Evolutionary conservation across 2,329 filamentous ascomycete species (phyloP), one percentile per base, ranked within the genome.

Genomic region (Exophiala aquamarina): DNA sequence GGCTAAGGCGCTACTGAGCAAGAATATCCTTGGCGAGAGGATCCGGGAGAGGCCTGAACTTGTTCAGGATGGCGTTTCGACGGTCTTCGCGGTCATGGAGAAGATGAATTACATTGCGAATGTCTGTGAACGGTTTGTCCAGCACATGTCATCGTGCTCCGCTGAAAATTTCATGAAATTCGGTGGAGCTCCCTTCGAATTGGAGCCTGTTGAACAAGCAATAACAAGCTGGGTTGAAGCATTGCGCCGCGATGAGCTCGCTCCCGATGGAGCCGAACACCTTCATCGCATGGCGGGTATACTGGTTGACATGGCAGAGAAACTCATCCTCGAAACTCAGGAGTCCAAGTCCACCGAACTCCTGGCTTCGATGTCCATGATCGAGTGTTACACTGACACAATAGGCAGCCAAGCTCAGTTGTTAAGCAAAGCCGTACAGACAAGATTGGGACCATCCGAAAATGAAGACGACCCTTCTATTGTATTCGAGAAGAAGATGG

Each of bases 191-290:
- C 69, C 93, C 48, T 88, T 89, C 59, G 93, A 97, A 66, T 75
- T 97, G 41, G 89, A 95, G 63, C 89, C 91, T 1, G 89, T 97
- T 9, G 93, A 98, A 70, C 81, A 90, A 47, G 87, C 88, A 0
- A 70, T 97, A 40, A 95, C 95, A 62, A 80, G 79, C 45, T 95
- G 90, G 82, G 87, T 97, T 47, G 91, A 96, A 55, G 82, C 82
- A 4, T 66, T 96, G 44, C 84, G 89, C 55, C 83, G 83, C 42
- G 90, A 95, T 58, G 90, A 95, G 46, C 72, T 97, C 39, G 90
- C 90, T 67, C 87, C 92, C 68, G 82, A 86, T 65, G 85, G 89
- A 59, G 84, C 87, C 0, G 81, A 82, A 18, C 89, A 95, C 63
- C 74, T 97, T 29, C 84, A 92, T 60, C 82, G 87, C 44, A 92